phyloP scores from a whole-genome alignment of 305 asterid genomes.

The Galium porrigens region DNA sequence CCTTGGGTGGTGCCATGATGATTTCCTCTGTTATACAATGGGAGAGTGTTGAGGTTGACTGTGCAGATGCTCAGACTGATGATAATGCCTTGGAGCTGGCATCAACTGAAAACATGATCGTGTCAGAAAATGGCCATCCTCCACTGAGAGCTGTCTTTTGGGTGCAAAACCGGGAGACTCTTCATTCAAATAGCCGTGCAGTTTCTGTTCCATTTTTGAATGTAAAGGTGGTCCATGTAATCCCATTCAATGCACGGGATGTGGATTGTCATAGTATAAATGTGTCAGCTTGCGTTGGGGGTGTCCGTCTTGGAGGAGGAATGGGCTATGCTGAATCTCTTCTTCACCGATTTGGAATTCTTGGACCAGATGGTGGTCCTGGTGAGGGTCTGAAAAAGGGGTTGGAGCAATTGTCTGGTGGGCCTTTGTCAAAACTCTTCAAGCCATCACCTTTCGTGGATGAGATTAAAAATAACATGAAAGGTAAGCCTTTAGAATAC shows the following conservation, averaged over 20 bases:
- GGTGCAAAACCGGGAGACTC: slow-evolving; percentile 54
- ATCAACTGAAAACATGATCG: slow-evolving; percentile 20
- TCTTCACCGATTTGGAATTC: slow-evolving; percentile 91
- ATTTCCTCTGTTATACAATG: slow-evolving; percentile 70
- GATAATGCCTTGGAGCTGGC: slow-evolving; percentile 27
- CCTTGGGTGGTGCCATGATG: slow-evolving; percentile 87
- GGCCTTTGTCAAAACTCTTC: slow-evolving; percentile 78
- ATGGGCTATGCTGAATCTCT: slow-evolving; percentile 81
- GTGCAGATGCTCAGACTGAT: slow-evolving; percentile 43
- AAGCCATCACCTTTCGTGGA: slow-evolving; percentile 50
- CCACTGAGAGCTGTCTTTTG: slow-evolving; percentile 76
- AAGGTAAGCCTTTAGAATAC: slow-evolving; percentile 13
- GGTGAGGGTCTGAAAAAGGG: slow-evolving; percentile 85
- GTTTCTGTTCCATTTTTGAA: slow-evolving; percentile 52
- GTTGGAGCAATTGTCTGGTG: slow-evolving; percentile 61
- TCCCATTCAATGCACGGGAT: slow-evolving; percentile 73
- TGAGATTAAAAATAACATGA: slow-evolving; percentile 44
- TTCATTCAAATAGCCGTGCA: slow-evolving; percentile 26
- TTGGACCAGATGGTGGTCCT: slow-evolving; percentile 95
- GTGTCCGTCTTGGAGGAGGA: slow-evolving; percentile 95
- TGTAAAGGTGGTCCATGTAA: slow-evolving; percentile 53
- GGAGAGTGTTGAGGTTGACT: slow-evolving; percentile 75
- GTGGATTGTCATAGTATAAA: slow-evolving; percentile 69
- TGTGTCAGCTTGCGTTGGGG: slow-evolving; percentile 72
- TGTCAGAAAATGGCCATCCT: slow-evolving; percentile 29